Evolutionary conservation across 805 yeast species (phyloP).

Genomic region (Metschnikowia picachoensis): DNA sequence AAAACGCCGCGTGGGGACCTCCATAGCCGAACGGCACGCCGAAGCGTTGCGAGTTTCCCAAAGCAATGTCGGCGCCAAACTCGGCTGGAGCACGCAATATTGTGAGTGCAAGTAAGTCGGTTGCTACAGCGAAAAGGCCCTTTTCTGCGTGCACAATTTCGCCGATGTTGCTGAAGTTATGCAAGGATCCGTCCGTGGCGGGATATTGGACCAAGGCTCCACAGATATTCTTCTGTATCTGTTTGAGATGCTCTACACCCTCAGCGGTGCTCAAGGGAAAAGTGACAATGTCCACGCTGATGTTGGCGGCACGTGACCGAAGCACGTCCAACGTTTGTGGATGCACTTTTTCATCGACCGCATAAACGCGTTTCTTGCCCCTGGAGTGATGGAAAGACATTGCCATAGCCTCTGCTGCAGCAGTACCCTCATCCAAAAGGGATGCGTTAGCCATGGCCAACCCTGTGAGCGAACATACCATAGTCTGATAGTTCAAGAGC

Average conservation of each 20-base stretch:
- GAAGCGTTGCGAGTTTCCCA: constrained; percentile 91
- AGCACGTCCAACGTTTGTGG: constrained; percentile 84
- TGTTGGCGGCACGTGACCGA: constrained; percentile 70
- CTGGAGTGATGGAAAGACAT: constrained; percentile 64
- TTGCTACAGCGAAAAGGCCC: constrained; percentile 79
- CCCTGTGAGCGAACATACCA: constrained; percentile 86
- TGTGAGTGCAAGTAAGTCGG: constrained; percentile 88
- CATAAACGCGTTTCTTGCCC: constrained; percentile 64
- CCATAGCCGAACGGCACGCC: constrained; percentile 99
- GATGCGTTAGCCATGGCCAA: constrained; percentile 95
- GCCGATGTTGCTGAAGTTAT: constrained; percentile 52
- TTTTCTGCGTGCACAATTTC: constrained; percentile 64
- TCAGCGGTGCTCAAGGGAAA: constrained; percentile 49
- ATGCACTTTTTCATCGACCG: constrained; percentile 73
- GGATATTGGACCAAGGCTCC: constrained; percentile 93
- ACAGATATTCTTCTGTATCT: constrained; percentile 42
- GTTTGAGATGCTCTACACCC: constrained; percentile 25
- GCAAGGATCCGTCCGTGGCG: constrained; percentile 66
- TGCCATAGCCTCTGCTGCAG: constrained; percentile 96
- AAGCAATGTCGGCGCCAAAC: constrained; percentile 87
- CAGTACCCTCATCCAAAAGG: constrained; percentile 91
- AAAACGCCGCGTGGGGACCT: constrained; percentile 98
- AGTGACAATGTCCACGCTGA: constrained; percentile 60
- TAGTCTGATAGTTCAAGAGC: constrained; percentile 87
- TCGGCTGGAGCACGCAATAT: constrained; percentile 77